These are phyloP conservation scores for Agrocybe pediades DNA, from an alignment of 768 basidiomycete genomes.

Conservation along the genomic window DNA sequence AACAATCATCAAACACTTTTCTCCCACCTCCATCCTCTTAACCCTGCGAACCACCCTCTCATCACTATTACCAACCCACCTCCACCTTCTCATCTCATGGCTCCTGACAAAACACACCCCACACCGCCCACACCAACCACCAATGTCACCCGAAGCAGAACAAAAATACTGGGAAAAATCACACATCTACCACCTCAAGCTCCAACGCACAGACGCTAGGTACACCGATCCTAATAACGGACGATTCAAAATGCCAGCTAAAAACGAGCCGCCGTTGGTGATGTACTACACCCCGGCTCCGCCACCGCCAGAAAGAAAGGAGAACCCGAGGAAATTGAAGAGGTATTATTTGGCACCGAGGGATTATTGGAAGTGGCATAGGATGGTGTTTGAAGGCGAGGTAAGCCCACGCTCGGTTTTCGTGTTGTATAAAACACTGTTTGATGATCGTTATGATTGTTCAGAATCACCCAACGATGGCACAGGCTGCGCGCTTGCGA, in stretches of 20 bases:
- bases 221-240: constrained; percentile 10
- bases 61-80: no score
- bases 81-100: no score
- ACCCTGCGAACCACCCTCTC: no score
- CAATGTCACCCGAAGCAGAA: constrained; percentile 14
- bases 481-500: constrained; percentile 11
- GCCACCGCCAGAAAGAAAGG: constrained; percentile 10
- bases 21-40: no score
- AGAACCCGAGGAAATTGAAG: neutral
- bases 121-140: no score
- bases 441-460: neutral
- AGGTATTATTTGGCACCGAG: constrained; percentile 5
- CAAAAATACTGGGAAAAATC: constrained; percentile 20
- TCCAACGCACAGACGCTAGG: constrained; percentile 20
- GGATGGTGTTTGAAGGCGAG: constrained; percentile 18
- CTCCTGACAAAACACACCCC: no score
- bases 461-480: constrained; percentile 15
- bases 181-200: neutral
- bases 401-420: constrained; percentile 2
- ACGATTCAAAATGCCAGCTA: no score
- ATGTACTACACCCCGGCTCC: constrained; percentile 24
- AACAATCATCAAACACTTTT: no score
- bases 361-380: constrained; percentile 20
- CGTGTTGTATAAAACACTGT: neutral
- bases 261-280: constrained; percentile 18